Conservation (phyloP, 495 filamentous ascomycete genomes). For the Symbiotaphrina buchneri region DNA sequence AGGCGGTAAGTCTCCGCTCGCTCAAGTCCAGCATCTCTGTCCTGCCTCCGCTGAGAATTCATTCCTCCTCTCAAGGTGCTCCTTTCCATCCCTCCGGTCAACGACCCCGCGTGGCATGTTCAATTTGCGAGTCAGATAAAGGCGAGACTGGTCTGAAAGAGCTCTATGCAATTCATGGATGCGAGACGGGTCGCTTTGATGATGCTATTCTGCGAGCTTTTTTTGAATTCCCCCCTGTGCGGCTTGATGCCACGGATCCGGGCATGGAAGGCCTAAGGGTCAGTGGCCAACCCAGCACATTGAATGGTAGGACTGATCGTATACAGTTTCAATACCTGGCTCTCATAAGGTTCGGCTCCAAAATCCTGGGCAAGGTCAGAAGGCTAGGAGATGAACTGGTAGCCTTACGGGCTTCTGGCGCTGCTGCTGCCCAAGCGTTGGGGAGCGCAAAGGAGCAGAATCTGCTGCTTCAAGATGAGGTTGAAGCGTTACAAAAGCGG, state of each 20-base stretch:
- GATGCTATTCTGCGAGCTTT: constrained; percentile 2
- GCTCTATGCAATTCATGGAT: constrained; percentile 2
- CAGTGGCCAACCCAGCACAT: too few species aligned
- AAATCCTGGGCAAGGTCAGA: neutral
- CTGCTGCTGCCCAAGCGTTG: neutral
- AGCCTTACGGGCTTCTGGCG: neutral
- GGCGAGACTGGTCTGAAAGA: neutral
- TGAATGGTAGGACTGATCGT: too few species aligned
- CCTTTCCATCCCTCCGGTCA: constrained; percentile 2
- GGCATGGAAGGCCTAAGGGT: too few species aligned
- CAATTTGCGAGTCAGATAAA: constrained; percentile 1
- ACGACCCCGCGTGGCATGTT: neutral
- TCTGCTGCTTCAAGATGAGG: neutral
- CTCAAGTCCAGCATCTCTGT: too few species aligned
- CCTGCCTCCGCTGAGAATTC: neutral
- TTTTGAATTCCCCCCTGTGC: constrained; percentile 1
- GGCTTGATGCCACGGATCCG: neutral
- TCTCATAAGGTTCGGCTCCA: constrained; percentile 1
- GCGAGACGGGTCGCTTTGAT: constrained; percentile 1
- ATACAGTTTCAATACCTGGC: constrained; percentile 5
- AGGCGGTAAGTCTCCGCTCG: constrained; percentile 1
- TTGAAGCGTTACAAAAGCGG: neutral
- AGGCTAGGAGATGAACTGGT: neutral
- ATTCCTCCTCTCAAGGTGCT: constrained; percentile 1
- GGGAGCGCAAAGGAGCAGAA: neutral